These are phyloP conservation scores for Aureobasidium sp. DNA, from an alignment of 2,329 filamentous ascomycete species.

Conservation along the genomic window DNA sequence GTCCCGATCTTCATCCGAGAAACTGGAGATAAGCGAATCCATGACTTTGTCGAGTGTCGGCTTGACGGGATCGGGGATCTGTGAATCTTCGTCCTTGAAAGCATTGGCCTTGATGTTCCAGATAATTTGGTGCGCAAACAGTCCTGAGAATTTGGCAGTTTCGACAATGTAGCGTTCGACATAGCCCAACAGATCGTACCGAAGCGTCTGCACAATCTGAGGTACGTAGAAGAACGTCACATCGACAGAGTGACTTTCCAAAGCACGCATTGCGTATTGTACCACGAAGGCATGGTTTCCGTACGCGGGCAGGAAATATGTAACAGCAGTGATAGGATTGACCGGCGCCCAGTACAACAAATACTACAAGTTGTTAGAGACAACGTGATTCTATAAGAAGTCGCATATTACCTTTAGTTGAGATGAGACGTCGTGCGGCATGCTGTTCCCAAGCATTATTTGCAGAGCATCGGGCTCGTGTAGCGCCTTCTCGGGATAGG, in stretches of 20 bases:
- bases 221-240: conserved; percentile 99
- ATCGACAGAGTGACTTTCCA: conserved; percentile 93
- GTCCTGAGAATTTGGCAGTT: conserved; percentile 92
- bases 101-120: conserved; percentile 99
- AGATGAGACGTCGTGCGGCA: conserved; percentile 72
- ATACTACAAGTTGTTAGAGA: conserved; percentile 44
- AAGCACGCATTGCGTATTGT: conserved; percentile 91
- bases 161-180: conserved; percentile 95
- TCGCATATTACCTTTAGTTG: conserved; percentile 60
- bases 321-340: conserved; percentile 87
- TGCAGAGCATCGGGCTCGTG: conserved; percentile 75
- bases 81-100: conserved; percentile 92
- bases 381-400: background rate
- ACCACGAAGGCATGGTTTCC: conserved; percentile 86
- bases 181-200: conserved; percentile 89
- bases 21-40: conserved; percentile 73
- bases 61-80: conserved; percentile 86
- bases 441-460: conserved; percentile 66
- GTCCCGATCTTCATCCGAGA: conserved; percentile 66
- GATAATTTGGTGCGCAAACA: conserved; percentile 98
- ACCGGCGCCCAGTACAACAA: conserved; percentile 88
- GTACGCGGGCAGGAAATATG: conserved; percentile 86
- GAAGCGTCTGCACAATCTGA: conserved; percentile 90
- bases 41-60: conserved; percentile 89
- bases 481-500: conserved; percentile 76